Base-by-base conservation (phyloP, 2,329 filamentous ascomycete species). In the Arthrocladium fulminans region DNA sequence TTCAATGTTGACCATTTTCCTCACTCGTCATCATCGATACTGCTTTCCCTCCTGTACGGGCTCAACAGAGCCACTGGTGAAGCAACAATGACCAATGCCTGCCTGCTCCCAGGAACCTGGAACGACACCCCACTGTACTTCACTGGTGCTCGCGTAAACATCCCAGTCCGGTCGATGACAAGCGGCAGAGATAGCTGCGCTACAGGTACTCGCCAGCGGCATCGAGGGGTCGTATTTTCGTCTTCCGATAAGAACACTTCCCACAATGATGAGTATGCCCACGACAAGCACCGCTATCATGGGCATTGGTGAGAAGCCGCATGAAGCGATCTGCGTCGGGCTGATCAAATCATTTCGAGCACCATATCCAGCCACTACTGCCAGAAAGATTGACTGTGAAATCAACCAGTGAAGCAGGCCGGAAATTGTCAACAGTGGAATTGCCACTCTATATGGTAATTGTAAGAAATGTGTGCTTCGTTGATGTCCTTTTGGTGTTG, bases 341-440 rank as follows among this genome's bases (percentile, higher is more conserved):
- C 49, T 41, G 19, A 39, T 19, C 24, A 54, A 25, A 8, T 22
- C 25, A 2, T 50, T 54, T n/a, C 34, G 13, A 2, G 39, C n/a
- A 20, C 42, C 35, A 39, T 60, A 62, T 12, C 51, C 51, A 4
- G 61, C 57, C 12, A 70, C 58, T 1, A 58, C 55, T 1, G 65
- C 63, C 2, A 73, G 51, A 54, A 71, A 73, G 4, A 73, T 47
- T n/a, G 60, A 61, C 38, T 72, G 65, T 0, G 70, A 73, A 3
- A 70, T 57, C 0, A 73, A 55, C 68, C 69, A 73, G 47, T 73
- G 70, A 2, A 73, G 50, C 0, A 62, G 7, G 0, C 55, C 60
- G 1, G 63, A 66, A 0, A 56, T 8, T 0, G 51, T 24, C 13
- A 69, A 54, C 0, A 73, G 56, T 0, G 69, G 71, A 1, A 68